Evolutionary conservation across 2,329 filamentous ascomycete genomes (phyloP).

Genomic region (Nectriaceae sp.): DNA sequence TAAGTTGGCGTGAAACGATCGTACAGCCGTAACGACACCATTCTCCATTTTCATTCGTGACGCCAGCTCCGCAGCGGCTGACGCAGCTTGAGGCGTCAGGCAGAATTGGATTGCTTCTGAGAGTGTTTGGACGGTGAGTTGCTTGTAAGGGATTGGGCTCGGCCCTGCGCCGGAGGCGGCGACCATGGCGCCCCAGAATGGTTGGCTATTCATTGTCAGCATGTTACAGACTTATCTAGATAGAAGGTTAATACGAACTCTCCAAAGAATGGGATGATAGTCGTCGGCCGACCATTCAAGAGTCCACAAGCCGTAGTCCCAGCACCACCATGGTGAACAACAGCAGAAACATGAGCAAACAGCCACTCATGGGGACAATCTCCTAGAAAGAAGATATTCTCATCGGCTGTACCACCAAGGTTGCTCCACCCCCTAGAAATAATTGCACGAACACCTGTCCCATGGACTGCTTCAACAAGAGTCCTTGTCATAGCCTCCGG

Average conservation of each 20-base stretch:
- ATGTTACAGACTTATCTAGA: not conserved
- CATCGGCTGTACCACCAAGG: conserved; percentile 58
- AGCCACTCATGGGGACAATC: conserved; percentile 77
- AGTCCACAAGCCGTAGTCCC: conserved; percentile 72
- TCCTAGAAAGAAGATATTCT: conserved; percentile 67
- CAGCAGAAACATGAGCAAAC: conserved; percentile 64
- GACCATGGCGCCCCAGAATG: conserved; percentile 24
- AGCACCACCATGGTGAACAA: conserved; percentile 72
- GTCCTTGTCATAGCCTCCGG: conserved; percentile 64
- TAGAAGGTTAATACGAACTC: conserved; percentile 12
- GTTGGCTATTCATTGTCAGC: conserved; percentile 9
- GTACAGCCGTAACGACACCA: conserved; percentile 17
- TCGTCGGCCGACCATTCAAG: conserved; percentile 66
- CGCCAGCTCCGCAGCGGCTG: conserved; percentile 8
- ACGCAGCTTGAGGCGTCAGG: conserved; percentile 7
- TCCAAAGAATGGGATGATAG: conserved; percentile 76
- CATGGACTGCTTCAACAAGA: conserved; percentile 65
- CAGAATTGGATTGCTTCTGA: conserved; percentile 15
- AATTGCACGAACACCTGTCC: conserved; percentile 65
- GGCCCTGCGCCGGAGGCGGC: conserved; percentile 17
- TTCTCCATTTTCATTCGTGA: conserved; percentile 17
- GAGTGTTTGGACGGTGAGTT: conserved; percentile 9
- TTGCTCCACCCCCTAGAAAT: conserved; percentile 75
- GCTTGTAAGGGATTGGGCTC: conserved; percentile 13
- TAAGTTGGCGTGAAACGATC: conserved; percentile 23